Percentiles rank a stretch among this genome's conserved stretches.
Evolutionary conservation across 2,329 filamentous ascomycete species (phyloP).

Genomic region (Alternaria panax): DNA sequence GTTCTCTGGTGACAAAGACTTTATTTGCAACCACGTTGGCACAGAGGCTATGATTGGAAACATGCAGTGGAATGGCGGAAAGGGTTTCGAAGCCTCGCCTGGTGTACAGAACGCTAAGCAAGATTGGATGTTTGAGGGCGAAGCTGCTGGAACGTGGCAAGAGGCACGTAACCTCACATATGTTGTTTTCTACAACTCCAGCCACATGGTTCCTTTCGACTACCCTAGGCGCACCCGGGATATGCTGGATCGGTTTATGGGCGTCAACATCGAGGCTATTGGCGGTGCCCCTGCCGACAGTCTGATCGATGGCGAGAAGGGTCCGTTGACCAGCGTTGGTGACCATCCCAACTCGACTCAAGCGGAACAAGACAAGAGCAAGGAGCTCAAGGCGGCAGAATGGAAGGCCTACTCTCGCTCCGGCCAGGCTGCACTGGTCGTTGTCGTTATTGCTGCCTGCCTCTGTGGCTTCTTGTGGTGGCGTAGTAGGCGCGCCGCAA

Average conservation of each 20-base stretch:
- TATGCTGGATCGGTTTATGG: conserved; percentile 97
- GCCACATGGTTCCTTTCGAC: conserved; percentile 98
- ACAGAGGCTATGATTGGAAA: conserved; percentile 91
- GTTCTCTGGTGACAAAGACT: conserved; percentile 91
- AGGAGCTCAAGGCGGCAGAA: conserved; percentile 81
- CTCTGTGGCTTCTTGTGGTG: conserved; percentile 77
- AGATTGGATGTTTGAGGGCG: conserved; percentile 92
- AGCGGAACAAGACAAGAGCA: conserved; percentile 71
- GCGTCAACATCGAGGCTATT: conserved; percentile 87
- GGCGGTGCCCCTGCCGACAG: conserved; percentile 81
- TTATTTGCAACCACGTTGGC: conserved; percentile 97
- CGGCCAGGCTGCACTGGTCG: conserved; percentile 82
- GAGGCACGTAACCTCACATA: conserved; percentile 95
- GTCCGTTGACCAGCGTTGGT: conserved; percentile 78
- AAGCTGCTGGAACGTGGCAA: conserved; percentile 90
- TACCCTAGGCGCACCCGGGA: conserved; percentile 84
- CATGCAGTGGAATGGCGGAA: conserved; percentile 89
- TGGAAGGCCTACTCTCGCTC: conserved; percentile 90
- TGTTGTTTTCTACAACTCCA: conserved; percentile 92
- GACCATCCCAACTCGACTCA: conserved; percentile 73
- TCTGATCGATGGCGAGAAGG: conserved; percentile 84
- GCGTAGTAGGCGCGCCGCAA: conserved; percentile 55
- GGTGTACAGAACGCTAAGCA: conserved; percentile 91
- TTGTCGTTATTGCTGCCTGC: conserved; percentile 76
- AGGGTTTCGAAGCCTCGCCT: conserved; percentile 86